These are phyloP conservation scores for Cyberlindnera suaveolens DNA, from an alignment of 805 yeast species.

Conservation along the genomic window DNA sequence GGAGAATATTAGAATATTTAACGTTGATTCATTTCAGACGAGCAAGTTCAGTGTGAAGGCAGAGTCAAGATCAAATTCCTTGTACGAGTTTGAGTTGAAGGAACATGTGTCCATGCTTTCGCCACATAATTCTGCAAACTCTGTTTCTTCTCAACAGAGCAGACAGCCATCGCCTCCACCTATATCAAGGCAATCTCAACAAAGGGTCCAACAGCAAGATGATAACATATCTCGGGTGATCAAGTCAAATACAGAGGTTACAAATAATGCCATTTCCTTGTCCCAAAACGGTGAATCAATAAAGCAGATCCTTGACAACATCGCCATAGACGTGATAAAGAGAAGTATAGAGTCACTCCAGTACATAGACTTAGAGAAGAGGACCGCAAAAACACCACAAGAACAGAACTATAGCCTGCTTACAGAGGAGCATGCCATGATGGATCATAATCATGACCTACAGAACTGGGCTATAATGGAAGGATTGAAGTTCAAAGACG, in stretches of 20 bases:
- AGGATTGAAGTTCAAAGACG: background rate
- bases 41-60: background rate
- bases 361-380: constrained; percentile 14
- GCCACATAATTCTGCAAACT: background rate
- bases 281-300: constrained; percentile 23
- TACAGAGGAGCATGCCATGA: background rate
- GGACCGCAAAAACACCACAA: background rate
- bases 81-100: too few species aligned
- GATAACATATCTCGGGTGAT: background rate
- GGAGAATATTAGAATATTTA: constrained; percentile 22
- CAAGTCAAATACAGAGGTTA: constrained; percentile 2
- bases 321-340: constrained; percentile 18
- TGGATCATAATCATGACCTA: too few species aligned
- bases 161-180: background rate
- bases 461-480: constrained; percentile 1
- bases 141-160: background rate
- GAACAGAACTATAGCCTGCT: background rate
- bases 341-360: constrained; percentile 17
- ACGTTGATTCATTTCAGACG: constrained; percentile 4
- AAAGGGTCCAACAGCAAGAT: background rate
- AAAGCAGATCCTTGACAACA: constrained; percentile 13
- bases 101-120: too few species aligned
- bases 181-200: background rate
- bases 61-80: background rate
- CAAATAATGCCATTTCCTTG: constrained; percentile 15